Base-by-base conservation (phyloP, 768 basidiomycete species). In the Trametes coccinea region DNA sequence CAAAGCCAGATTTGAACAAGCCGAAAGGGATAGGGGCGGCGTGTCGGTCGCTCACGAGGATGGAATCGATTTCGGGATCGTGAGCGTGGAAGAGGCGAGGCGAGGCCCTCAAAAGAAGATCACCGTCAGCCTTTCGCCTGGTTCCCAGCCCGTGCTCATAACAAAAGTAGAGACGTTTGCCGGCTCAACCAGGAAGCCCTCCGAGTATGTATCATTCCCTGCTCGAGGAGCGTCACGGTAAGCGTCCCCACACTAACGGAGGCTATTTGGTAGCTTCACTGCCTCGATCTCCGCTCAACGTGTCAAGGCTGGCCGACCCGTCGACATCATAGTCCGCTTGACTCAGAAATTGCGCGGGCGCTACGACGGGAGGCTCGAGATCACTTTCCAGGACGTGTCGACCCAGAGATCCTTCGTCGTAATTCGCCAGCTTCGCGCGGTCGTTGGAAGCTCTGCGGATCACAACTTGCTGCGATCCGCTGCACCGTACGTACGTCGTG, bases 281-380 rank as follows among this genome's bases (percentile, higher is more conserved):
- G 37, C 52, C 11, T 53, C 52, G 8, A 29, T 27, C 11, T 16
- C 52, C n/a, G n/a, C n/a, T n/a, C n/a, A n/a, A n/a, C n/a, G n/a
- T n/a, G n/a, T n/a, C n/a, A n/a, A n/a, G 63, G 55, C 1, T 31
- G 51, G 11, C 55, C 45, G 2, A 22, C 41, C 2, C 29, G 4
- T 11, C 3, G 17, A 4, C 7, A 62, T 84, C 29, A 56, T 49
- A 0, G 56, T 83, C 22, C 70, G 60, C 0, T 74, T 83, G 33
- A 68, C 61, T 3, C 75, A 80, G 0, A 7, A 37, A 0, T 40
- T 62, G 0, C 62, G 53, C 33, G 86, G 87, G 9, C 74, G 81
- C 2, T 84, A 77, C 60, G 77, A 84, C 53, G 84, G 84, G 47
- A 78, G 83, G 0, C 60, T 83, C 3, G 85, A 87, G 63, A 61